Percentiles rank a stretch among this genome's conserved stretches.
These are phyloP conservation scores for Rhodotorula sp. DNA, from an alignment of 1,284 basidiomycete genomes.

Conservation along the genomic window DNA sequence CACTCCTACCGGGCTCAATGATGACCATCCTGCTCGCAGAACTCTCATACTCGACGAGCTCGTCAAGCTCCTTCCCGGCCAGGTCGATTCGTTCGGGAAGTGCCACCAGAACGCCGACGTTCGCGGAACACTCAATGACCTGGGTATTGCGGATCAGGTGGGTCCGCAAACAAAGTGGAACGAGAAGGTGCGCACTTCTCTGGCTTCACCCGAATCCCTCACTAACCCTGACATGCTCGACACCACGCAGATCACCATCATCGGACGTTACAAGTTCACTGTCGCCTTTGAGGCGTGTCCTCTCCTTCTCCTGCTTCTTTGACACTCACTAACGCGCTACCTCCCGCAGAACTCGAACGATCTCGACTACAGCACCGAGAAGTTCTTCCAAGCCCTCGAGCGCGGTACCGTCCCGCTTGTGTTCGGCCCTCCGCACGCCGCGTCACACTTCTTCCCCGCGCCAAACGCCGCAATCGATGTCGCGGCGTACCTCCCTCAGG, in stretches of 20 bases:
- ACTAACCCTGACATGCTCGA: neutral
- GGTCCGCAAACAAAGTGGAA: constrained; percentile 26
- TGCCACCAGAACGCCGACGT: constrained; percentile 29
- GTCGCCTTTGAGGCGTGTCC: constrained; percentile 26
- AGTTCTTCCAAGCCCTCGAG: constrained; percentile 24
- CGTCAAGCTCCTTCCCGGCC: constrained; percentile 16
- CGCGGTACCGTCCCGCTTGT: constrained; percentile 35
- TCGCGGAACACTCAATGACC: constrained; percentile 6
- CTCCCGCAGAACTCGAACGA: constrained; percentile 19
- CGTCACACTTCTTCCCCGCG: constrained; percentile 17
- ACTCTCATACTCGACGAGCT: constrained; percentile 31
- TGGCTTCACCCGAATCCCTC: neutral
- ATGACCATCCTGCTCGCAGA: neutral
- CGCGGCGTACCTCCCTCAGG: constrained; percentile 24
- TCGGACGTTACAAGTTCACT: constrained; percentile 25
- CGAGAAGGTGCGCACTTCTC: constrained; percentile 15
- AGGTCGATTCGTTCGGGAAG: constrained; percentile 31
- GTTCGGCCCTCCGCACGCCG: constrained; percentile 26
- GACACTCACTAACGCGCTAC: neutral
- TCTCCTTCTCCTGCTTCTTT: fast-evolving
- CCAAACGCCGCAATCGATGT: constrained; percentile 32
- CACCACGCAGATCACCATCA: constrained; percentile 19
- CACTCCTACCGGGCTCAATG: neutral
- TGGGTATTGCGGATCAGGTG: constrained; percentile 17
- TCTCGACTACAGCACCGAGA: constrained; percentile 33